Base-by-base conservation (phyloP, 331 rosid genomes). In the Malus hybrid region DNA sequence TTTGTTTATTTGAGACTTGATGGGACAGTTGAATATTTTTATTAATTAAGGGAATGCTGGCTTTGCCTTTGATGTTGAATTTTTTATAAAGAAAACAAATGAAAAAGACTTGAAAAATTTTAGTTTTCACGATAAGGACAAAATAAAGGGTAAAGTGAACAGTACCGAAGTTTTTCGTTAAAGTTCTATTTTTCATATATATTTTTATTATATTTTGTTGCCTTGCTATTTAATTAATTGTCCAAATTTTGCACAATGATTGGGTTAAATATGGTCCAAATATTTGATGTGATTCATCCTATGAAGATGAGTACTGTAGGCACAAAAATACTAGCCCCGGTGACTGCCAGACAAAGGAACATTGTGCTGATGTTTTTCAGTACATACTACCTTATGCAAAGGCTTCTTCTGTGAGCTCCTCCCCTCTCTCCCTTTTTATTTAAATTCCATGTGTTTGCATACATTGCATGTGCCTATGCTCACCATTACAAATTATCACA, bases 301-400 rank as follows among this genome's bases (percentile, higher is more conserved):
- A 94, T 81, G 99, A 94, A 78, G 99, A 94, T 84, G 99, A 94
- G 76, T 76, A 22, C 22, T 22, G 22, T 85, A 72, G 90, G 70
- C 99, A 94, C 90, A 94, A 87, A 89, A 94, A 94, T 82, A 88
- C 97, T 71, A 88, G 96, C 80, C 96, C 93, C 13, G 97, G 97
- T 80, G 97, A 94, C 80, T 94, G 92, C 83, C 99, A 94, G 81
- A 88, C 96, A 71, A 92, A 85, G 81, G 99, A 94, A 83, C 99
- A 94, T 74, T 94, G 97, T 66, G 93, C 96, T 71, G 99, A 94
- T 85, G 99, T 94, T 84, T 94, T 92, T 82, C 93, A 86, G 86
- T 94, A 94, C 71, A 85, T 94, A 76, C 97, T 94, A 70, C 97
- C 99, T 68, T 94, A 78, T 86, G 99, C 97, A 73, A 94, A 90